Evolutionary conservation across 2,329 filamentous ascomycete genomes (phyloP), one percentile per base, ranked within the genome.

Genomic region (Xylogone sp.): DNA sequence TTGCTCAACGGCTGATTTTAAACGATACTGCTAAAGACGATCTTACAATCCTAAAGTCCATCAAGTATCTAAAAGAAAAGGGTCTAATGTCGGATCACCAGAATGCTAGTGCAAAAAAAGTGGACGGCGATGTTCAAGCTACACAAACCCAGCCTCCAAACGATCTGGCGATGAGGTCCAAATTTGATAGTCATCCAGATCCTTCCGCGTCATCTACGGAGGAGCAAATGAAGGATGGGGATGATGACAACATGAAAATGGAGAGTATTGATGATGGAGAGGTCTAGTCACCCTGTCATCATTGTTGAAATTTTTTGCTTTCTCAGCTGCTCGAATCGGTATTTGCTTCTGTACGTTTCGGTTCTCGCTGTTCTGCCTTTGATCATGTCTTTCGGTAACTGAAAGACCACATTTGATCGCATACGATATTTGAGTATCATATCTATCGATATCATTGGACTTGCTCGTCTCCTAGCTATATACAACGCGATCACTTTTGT

Each of bases 1-100:
- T 86, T 50, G 79, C 83, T 66, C 83, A 87, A 65, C 81, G 83
- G 42, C 69, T 87, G 50, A 76, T 81, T 53, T 71, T 86, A 49
- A 86, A 86, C 71, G 83, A 86, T 64, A 84, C 85, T 62, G 81
- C 85, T 55, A 82, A 86, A 63, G 82, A 86, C 61, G 83, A 87
- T 62, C 71, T 86, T 59, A 79, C 82, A 8, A 79, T 86, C 55
- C 75, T 87, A 49, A 80, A 83, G 65, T 83, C 81, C 5, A 82
- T 87, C 55, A 79, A 85, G 60, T 84, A 85, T 59, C 75, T 86
- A 54, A 79, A 82, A 57, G 74, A 83, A 58, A 67, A 65, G 57
- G 66, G 66, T 20, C 50, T 67, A 55, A 62, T 68, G 62, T 52
- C 60, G 52, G 65, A 67, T 43, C 59, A 62, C 13, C 21, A 39